These are phyloP conservation scores for Zizania latifolia DNA, from an alignment of 176 grass and related monocot species.

Conservation along the genomic window DNA sequence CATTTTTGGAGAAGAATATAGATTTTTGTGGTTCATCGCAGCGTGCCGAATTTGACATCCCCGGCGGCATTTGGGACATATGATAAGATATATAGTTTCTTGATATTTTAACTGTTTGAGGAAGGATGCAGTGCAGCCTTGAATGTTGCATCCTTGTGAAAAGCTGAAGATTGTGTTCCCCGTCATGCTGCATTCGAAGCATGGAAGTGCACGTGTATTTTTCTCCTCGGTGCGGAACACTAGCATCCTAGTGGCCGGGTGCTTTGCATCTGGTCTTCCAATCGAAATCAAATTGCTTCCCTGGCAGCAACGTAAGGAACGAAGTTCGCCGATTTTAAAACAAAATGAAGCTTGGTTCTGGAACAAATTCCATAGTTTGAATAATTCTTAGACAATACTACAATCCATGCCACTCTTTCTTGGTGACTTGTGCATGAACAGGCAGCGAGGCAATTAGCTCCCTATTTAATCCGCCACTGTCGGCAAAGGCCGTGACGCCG, in stretches of 20 bases:
- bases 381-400: not conserved
- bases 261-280: not conserved
- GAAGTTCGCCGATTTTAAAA: not conserved
- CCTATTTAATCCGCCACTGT: not conserved
- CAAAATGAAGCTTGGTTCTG: not conserved
- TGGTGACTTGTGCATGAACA: not conserved
- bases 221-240: not conserved
- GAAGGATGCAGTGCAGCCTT: not conserved
- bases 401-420: not conserved
- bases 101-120: not conserved
- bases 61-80: not conserved
- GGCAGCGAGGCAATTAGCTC: not conserved
- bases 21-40: not conserved
- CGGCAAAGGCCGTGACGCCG: not conserved
- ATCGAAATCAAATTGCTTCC: not conserved
- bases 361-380: not conserved
- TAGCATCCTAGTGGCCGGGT: too few relatives aligned
- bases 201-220: not conserved
- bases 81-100: not conserved
- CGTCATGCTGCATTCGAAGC: not conserved
- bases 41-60: slow-evolving; percentile 15
- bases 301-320: not conserved
- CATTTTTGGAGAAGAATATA: too few relatives aligned
- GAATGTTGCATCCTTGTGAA: not conserved
- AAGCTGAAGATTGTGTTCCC: not conserved